These are phyloP conservation scores for Boletellus ananas DNA, from an alignment of 768 basidiomycete genomes.

Conservation along the genomic window DNA sequence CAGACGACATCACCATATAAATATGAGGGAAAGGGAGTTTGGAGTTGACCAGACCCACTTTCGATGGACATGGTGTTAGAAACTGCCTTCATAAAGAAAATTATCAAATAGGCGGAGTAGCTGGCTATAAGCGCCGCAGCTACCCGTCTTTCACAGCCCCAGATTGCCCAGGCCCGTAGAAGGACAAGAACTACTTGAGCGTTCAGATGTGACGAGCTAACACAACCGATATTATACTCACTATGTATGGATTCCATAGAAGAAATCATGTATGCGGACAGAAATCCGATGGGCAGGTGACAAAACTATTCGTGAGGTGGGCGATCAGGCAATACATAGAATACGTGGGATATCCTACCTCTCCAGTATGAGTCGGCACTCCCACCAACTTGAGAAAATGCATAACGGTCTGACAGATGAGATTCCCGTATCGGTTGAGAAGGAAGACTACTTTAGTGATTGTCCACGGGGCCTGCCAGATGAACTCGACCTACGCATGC, in stretches of 20 bases:
- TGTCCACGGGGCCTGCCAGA: constrained; percentile 16
- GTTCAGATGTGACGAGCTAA: not conserved
- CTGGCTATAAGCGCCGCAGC: not conserved
- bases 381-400: constrained; percentile 4
- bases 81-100: not conserved
- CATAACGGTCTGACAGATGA: constrained; percentile 10
- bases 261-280: not conserved
- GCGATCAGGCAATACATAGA: too few relatives aligned
- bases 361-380: not conserved
- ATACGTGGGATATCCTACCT: not conserved
- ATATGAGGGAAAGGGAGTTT: too few relatives aligned
- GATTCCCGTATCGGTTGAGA: constrained; percentile 16
- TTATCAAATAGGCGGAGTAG: constrained; percentile 7
- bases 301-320: constrained; percentile 6
- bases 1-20: too few relatives aligned
- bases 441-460: constrained; percentile 8
- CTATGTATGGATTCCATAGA: constrained; percentile 15
- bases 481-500: constrained; percentile 8
- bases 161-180: constrained; percentile 18
- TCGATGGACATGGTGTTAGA: not conserved
- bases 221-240: not conserved
- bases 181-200: constrained; percentile 12
- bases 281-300: not conserved
- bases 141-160: constrained; percentile 5
- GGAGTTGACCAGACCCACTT: not conserved